Conservation (phyloP, 805 yeast genomes). For the Candida coquimbonensis region DNA sequence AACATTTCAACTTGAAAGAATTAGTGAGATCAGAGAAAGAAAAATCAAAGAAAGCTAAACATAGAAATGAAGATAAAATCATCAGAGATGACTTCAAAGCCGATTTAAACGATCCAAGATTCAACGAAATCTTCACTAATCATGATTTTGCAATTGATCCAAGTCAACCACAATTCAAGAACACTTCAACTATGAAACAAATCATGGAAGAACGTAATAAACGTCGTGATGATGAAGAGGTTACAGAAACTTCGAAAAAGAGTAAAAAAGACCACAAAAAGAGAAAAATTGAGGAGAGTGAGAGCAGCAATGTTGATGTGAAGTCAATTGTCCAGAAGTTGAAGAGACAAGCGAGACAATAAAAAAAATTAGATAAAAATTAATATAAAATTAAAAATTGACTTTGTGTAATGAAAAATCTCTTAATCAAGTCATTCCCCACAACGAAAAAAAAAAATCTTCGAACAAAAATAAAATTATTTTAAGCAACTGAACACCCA, state of each 20-base stretch:
- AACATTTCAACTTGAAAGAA: constrained; percentile 78
- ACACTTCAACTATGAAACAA: constrained; percentile 80
- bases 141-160: constrained; percentile 95
- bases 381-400: no score
- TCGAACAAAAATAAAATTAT: no score
- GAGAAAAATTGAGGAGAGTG: constrained; percentile 6
- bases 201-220: constrained; percentile 70
- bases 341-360: constrained; percentile 5
- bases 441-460: no score
- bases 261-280: constrained; percentile 11
- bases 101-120: constrained; percentile 79
- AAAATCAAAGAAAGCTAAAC: constrained; percentile 41
- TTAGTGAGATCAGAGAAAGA: constrained; percentile 67
- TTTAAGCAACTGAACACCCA: no score
- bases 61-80: constrained; percentile 40
- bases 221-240: constrained; percentile 27
- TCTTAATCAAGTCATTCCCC: no score
- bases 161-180: constrained; percentile 81
- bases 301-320: neutral
- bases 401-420: no score
- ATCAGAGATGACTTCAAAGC: constrained; percentile 54
- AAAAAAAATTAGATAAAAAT: no score
- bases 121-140: constrained; percentile 72
- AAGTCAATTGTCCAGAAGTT: constrained; percentile 7
- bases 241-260: neutral